Evolutionary conservation across 305 asterid species (phyloP).

Genomic region (Fraxinus dipetala): DNA sequence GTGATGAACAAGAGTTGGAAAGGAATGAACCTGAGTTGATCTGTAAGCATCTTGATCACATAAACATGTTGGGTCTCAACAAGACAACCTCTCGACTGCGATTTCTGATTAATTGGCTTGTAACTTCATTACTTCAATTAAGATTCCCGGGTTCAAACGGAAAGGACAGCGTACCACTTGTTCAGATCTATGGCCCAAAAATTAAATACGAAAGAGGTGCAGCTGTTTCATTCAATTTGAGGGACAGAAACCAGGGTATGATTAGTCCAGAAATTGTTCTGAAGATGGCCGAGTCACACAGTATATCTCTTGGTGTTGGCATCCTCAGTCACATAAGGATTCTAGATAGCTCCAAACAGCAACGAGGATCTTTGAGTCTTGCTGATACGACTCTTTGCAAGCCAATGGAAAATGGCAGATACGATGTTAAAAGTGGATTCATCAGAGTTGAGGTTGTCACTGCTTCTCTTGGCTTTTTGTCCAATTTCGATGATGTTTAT

Average conservation of each 20-base stretch:
- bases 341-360: slow-evolving; percentile 60
- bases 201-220: slow-evolving; percentile 94
- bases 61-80: slow-evolving; percentile 90
- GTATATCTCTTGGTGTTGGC: slow-evolving; percentile 82
- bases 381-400: slow-evolving; percentile 75
- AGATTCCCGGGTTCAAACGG: slow-evolving; percentile 54
- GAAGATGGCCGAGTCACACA: slow-evolving; percentile 67
- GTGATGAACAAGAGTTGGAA: slow-evolving; percentile 67
- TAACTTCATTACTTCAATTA: slow-evolving; percentile 80
- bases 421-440: slow-evolving; percentile 70
- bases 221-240: slow-evolving; percentile 89
- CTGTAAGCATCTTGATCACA: slow-evolving; percentile 83
- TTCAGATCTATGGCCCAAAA: slow-evolving; percentile 90
- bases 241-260: slow-evolving; percentile 69
- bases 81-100: slow-evolving; percentile 80
- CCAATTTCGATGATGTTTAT: slow-evolving; percentile 85
- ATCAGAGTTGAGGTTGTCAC: slow-evolving; percentile 92
- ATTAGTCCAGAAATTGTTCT: slow-evolving; percentile 79
- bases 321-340: slow-evolving; percentile 83
- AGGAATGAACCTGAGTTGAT: slow-evolving; percentile 68
- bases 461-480: slow-evolving; percentile 84
- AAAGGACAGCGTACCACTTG: slow-evolving; percentile 48
- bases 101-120: slow-evolving; percentile 87
- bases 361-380: slow-evolving; percentile 45
- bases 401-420: slow-evolving; percentile 82